Percentiles rank a stretch among this genome's conserved stretches.
These are phyloP conservation scores for Ceratocystiopsis sp. DNA, from an alignment of 2,329 filamentous ascomycete genomes.

Conservation along the genomic window DNA sequence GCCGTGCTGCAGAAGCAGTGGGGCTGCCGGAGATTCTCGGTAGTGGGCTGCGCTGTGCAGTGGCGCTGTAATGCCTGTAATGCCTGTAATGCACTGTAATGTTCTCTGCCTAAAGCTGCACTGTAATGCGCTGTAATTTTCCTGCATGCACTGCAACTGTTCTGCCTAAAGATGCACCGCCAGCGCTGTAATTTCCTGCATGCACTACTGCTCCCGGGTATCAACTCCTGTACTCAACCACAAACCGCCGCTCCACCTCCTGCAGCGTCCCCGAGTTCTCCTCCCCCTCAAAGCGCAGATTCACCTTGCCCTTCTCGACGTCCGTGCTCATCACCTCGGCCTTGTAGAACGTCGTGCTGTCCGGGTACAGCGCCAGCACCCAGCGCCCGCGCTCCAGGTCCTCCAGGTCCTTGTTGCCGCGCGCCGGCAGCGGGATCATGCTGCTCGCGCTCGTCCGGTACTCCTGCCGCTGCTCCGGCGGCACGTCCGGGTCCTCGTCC, in stretches of 20 bases:
- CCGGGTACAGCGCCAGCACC: constrained; percentile 66
- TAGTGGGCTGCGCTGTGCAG: too few relatives aligned
- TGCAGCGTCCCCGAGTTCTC: constrained; percentile 58
- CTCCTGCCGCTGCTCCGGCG: constrained; percentile 43
- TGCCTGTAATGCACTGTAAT: too few relatives aligned
- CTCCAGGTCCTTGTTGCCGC: constrained; percentile 29
- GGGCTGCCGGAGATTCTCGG: too few relatives aligned
- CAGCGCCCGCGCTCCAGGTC: constrained; percentile 23
- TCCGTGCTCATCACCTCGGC: constrained; percentile 63
- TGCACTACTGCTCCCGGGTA: too few relatives aligned
- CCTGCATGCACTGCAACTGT: too few relatives aligned
- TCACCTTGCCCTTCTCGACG: constrained; percentile 31
- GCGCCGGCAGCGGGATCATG: constrained; percentile 58
- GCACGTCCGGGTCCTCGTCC: constrained; percentile 57
- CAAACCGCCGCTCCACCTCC: constrained; percentile 58
- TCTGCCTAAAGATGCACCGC: too few relatives aligned
- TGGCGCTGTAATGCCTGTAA: too few relatives aligned
- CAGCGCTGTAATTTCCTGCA: too few relatives aligned
- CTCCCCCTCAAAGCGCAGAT: constrained; percentile 64
- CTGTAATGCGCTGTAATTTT: too few relatives aligned
- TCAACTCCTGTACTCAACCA: constrained; percentile 47
- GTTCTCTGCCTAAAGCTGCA: too few relatives aligned
- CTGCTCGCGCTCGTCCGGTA: constrained; percentile 57
- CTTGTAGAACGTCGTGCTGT: constrained; percentile 74
- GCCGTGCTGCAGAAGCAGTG: too few relatives aligned